Percentiles rank a stretch among this genome's conserved stretches.
phyloP scores from a whole-genome alignment of 2,329 filamentous ascomycete species.

The Leptographium lundbergii region DNA sequence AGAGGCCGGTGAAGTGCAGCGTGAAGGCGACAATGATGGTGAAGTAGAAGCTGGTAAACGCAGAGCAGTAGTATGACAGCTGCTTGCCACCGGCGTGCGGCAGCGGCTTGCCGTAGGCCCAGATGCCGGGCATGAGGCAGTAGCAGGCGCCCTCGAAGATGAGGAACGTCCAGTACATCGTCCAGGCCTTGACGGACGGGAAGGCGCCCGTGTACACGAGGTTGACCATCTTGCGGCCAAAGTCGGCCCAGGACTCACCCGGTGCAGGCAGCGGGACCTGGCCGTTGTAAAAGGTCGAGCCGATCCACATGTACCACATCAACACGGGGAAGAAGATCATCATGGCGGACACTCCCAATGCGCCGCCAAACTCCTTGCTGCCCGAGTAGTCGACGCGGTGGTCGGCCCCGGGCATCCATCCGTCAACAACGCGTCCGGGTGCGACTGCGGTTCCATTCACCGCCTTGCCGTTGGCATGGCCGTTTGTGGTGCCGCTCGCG shows the following conservation, averaged over 20 bases:
- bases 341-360: constrained; percentile 65
- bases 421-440: constrained; percentile 29
- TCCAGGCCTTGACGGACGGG: constrained; percentile 71
- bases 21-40: constrained; percentile 60
- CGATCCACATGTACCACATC: constrained; percentile 99
- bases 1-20: constrained; percentile 72
- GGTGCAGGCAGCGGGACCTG: constrained; percentile 56
- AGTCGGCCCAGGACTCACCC: constrained; percentile 58
- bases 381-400: constrained; percentile 51
- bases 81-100: constrained; percentile 72
- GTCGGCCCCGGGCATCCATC: constrained; percentile 47
- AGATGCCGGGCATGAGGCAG: constrained; percentile 75
- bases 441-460: constrained; percentile 18
- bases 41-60: constrained; percentile 72
- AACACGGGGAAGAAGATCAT: constrained; percentile 88
- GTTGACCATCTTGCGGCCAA: constrained; percentile 55
- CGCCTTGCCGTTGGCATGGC: constrained; percentile 14
- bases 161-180: constrained; percentile 91
- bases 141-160: constrained; percentile 76
- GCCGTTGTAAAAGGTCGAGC: constrained; percentile 83
- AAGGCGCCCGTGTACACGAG: constrained; percentile 76
- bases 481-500: constrained; percentile 14
- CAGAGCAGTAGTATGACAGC: constrained; percentile 90
- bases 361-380: constrained; percentile 76
- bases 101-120: constrained; percentile 77